A percentile compares a stretch with the other conserved stretches of the same genome.
These are phyloP conservation scores for Russula emetica DNA, from an alignment of 768 basidiomycete species.

Conservation along the genomic window DNA sequence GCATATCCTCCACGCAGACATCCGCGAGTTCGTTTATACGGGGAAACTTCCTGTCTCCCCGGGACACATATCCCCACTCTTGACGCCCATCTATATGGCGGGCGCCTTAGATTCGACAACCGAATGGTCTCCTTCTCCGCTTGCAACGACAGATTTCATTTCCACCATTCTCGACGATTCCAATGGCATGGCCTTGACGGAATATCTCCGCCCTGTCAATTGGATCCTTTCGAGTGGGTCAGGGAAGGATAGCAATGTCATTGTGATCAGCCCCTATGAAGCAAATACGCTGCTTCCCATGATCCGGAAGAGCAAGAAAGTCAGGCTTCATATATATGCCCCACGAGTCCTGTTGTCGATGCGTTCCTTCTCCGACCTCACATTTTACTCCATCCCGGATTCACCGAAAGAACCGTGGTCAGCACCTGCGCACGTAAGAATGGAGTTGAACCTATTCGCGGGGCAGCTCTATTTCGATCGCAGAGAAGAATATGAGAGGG, in stretches of 20 bases:
- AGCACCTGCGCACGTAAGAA: not conserved
- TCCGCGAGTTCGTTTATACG: constrained; percentile 16
- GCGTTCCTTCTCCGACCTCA: constrained; percentile 1
- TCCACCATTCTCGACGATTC: not conserved
- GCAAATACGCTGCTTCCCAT: not conserved
- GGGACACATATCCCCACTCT: not conserved
- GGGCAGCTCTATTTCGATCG: constrained; percentile 10
- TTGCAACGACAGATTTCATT: not conserved
- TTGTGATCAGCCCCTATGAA: not conserved
- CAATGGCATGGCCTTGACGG: not conserved
- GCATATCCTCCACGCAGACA: constrained; percentile 11
- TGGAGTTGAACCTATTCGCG: constrained; percentile 9
- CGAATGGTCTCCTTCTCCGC: not conserved
- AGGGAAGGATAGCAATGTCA: not conserved
- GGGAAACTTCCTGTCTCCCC: constrained; percentile 9
- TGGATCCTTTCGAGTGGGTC: not conserved
- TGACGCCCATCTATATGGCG: not conserved
- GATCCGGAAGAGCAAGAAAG: not conserved
- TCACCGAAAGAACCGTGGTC: not conserved
- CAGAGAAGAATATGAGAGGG: constrained; percentile 3
- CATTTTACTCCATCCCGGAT: constrained; percentile 4
- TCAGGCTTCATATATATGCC: constrained; percentile 7
- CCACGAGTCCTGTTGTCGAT: constrained; percentile 5
- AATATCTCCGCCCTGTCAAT: not conserved
- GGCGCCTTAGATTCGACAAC: not conserved